Evolutionary conservation across 169 alveolate species (phyloP), one percentile per base, ranked within the genome.

Genomic region (Theileria orientalis): DNA sequence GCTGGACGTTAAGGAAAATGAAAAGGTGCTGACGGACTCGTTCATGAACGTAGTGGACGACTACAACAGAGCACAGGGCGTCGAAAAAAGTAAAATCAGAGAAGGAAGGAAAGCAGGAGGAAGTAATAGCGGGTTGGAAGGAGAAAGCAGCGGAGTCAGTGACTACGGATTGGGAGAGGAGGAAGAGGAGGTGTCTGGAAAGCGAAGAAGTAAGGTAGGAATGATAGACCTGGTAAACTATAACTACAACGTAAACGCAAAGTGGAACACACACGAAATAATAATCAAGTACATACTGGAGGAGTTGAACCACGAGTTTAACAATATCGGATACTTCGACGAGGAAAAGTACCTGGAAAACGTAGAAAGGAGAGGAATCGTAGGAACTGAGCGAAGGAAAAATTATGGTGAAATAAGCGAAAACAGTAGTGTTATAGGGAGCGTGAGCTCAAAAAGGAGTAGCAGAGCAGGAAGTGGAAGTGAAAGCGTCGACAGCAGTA

Each of bases 1-100:
- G 62, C 83, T 92, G 74, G 76, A 83, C 51, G 62, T 56, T 27
- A 83, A 91, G 51, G 72, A 84, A 27, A 52, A 72, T 47, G 96
- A 94, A 79, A 29, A 83, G 37, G 69, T 85, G 68, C 83, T 92
- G 16, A 76, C 91, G 9, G 80, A 90, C 47, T 89, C 85, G 13
- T 59, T 86, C 51, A 91, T 84, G 41, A 61, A 79, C 57, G 23
- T 63, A 16, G 51, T 33, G 29, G 61, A 70, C 25, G 42, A 67
- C 9, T 78, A 64, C 47, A 27, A 27, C 56, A 11, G 41, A 35
- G 16, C 42, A 67, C 49, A 84, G 66, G 25, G 90, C 69, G 62
- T 40, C 75, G 30, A 56, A 69, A 52, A 54, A 63, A 30, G 79
- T 57, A 33, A 79, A 80, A 14, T 68, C 76, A 23, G 9, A 27